A percentile compares a stretch with the other conserved stretches of the same genome.
Evolutionary conservation across 768 basidiomycete species (phyloP).

Genomic region (Podaxis carcinomalis): DNA sequence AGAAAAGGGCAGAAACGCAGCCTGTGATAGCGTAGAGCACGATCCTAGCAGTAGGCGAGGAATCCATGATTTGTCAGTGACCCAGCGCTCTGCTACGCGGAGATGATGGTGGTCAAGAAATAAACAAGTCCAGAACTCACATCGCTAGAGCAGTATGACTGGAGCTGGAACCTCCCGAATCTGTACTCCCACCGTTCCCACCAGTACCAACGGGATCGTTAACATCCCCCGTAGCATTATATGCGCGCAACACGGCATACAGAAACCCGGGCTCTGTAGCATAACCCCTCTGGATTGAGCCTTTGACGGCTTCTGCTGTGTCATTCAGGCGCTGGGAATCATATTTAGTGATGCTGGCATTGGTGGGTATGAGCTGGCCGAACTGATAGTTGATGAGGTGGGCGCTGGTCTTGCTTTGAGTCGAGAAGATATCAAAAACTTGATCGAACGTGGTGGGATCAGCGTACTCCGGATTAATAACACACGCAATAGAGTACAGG

Average conservation of each 20-base stretch:
- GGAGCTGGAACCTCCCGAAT: constrained; percentile 15
- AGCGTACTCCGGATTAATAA: constrained; percentile 70
- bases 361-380: constrained; percentile 49
- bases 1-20: constrained; percentile 81
- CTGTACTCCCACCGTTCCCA: constrained; percentile 18
- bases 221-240: constrained; percentile 47
- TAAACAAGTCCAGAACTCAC: constrained; percentile 33
- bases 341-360: constrained; percentile 51
- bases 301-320: constrained; percentile 36
- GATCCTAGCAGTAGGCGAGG: constrained; percentile 44
- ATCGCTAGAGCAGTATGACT: constrained; percentile 70
- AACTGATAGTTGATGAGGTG: constrained; percentile 56
- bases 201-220: constrained; percentile 20
- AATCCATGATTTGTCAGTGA: background rate
- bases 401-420: constrained; percentile 57
- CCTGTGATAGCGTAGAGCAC: constrained; percentile 86
- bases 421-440: constrained; percentile 70
- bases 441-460: constrained; percentile 55
- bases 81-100: background rate
- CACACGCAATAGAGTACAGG: constrained; percentile 62
- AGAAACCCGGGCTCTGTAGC: constrained; percentile 56
- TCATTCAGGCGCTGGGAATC: constrained; percentile 63
- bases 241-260: constrained; percentile 63
- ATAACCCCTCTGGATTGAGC: constrained; percentile 36
- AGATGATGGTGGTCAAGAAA: background rate